Evolutionary conservation across 306 rosid genomes (phyloP).

Genomic region (Inga oerstediana): DNA sequence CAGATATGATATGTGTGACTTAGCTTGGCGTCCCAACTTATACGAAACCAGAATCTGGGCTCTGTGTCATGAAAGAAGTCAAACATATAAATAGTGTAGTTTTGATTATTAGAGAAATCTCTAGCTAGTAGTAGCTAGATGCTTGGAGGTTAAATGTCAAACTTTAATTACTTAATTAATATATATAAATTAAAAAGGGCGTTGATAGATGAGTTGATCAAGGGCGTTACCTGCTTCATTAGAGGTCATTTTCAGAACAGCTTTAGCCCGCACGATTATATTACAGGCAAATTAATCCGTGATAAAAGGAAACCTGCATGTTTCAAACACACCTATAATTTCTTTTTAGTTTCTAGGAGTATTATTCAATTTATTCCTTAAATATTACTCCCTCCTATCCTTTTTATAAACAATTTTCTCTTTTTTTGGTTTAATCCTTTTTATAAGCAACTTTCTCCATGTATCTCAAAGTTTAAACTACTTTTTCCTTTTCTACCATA

Average conservation of each 20-base stretch:
- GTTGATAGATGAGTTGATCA: neutral
- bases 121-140: neutral
- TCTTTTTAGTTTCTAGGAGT: no score
- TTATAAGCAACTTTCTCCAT: no score
- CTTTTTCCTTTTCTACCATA: no score
- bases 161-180: neutral
- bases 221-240: neutral
- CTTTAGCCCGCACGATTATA: neutral
- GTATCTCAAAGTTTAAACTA: no score
- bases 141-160: neutral
- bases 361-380: neutral
- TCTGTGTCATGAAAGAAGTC: neutral
- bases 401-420: no score
- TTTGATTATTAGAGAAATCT: neutral
- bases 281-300: neutral
- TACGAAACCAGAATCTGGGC: neutral
- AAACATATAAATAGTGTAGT: neutral
- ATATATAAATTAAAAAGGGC: neutral
- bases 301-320: neutral
- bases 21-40: neutral
- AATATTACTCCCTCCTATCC: neutral
- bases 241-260: neutral
- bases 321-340: neutral
- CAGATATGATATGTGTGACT: neutral
- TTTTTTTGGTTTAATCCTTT: rapidly evolving